Evolutionary conservation across 2,329 filamentous ascomycete species (phyloP), one percentile per base, ranked within the genome.

Genomic region (Penicillium carneum): DNA sequence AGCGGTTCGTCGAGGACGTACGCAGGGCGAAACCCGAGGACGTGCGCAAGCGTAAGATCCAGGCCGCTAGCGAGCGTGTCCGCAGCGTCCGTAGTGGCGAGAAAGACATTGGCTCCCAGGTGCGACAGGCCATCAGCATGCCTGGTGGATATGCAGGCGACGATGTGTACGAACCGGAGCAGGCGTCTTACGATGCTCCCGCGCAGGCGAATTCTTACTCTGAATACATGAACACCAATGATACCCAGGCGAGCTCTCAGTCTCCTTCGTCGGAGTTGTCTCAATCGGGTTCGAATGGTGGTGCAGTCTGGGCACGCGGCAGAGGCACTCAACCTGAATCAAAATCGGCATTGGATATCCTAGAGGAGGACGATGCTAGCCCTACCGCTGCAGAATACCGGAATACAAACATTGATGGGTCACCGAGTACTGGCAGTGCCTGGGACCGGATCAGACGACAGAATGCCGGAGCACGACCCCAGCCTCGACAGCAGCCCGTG

Each of bases 391-490:
- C 66, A 2, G 76, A 78, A 46, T 74, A 77, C 62, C 63, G 71
- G 26, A 57, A 66, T 16, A 55, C 62, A 38, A 65, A 60, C 31
- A 47, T 58, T 29, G 41, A 61, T 47, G 56, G 55, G 2, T 60
- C 57, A 2, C 47, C 64, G 26, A 29, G 9, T 16, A 16, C 51
- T 16, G 74, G 74, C 10, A 76, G 75, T 63, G 70, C 73, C 26
- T 80, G 78, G 78, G 77, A 76, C 14, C 74, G 76, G 11, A 71
- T 80, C 39, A 68, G 78, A 60, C 70, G 69, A 49, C 72, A 76
- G 55, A 74, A 65, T 48, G 43, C 51, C 4, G 34, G 41, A 29
- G 42, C 57, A 38, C 33, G 49, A 36, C 16, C 55, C 10, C 52
- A 46, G 33, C 34, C 61, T 49, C 48, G 52, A 20, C 54, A 59